phyloP scores from a whole-genome alignment of 306 rosid species.

The Ochetophila trinervis region DNA sequence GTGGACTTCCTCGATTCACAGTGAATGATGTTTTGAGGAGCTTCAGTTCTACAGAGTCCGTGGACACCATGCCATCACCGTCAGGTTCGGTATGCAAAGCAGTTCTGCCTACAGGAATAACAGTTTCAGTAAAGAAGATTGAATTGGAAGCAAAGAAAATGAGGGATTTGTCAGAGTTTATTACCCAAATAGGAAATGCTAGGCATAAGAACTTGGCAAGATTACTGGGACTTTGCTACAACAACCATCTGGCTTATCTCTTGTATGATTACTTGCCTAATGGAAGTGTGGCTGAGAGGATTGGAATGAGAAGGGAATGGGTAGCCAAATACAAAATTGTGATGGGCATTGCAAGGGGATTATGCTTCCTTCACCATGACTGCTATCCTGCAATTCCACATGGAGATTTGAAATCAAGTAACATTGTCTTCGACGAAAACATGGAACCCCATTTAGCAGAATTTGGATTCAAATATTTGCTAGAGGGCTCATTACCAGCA shows the following conservation, averaged over 20 bases:
- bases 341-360: slow-evolving; percentile 70
- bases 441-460: slow-evolving; percentile 87
- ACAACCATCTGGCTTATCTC: slow-evolving; percentile 68
- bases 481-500: slow-evolving; percentile 40
- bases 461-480: slow-evolving; percentile 65
- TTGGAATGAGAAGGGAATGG: slow-evolving; percentile 66
- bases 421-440: slow-evolving; percentile 77
- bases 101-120: slow-evolving; percentile 90
- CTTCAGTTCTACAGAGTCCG: slow-evolving; percentile 46
- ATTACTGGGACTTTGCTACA: slow-evolving; percentile 70
- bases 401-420: slow-evolving; percentile 76
- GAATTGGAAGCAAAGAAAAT: slow-evolving; percentile 60
- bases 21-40: slow-evolving; percentile 73
- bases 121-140: slow-evolving; percentile 70
- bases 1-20: slow-evolving; percentile 83
- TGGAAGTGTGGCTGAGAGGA: slow-evolving; percentile 73
- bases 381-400: slow-evolving; percentile 80
- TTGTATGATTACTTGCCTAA: slow-evolving; percentile 75
- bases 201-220: slow-evolving; percentile 72
- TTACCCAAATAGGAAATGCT: slow-evolving; percentile 57
- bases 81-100: slow-evolving; percentile 52
- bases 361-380: slow-evolving; percentile 85
- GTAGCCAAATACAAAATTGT: slow-evolving; percentile 58
- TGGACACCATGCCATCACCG: slow-evolving; percentile 36
- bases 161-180: slow-evolving; percentile 42